Evolutionary conservation across 768 basidiomycete species (phyloP).

Genomic region (Termitomyces sp.): DNA sequence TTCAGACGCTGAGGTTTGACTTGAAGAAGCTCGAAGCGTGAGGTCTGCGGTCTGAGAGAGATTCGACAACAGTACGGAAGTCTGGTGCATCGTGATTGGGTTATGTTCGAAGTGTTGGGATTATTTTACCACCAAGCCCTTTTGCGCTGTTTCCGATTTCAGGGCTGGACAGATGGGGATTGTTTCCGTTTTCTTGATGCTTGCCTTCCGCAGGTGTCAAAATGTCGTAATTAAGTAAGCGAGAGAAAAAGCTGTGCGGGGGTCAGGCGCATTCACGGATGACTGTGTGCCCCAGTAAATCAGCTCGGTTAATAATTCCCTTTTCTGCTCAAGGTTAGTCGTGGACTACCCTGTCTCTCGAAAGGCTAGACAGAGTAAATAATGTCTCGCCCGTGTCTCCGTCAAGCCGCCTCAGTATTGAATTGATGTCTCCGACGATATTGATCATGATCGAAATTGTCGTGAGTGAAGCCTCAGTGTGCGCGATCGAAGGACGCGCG

Average conservation of each 20-base stretch:
- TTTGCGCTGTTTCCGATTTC: not conserved
- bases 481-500: not conserved
- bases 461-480: not conserved
- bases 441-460: constrained; percentile 1
- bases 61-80: not conserved
- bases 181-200: not conserved
- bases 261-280: not conserved
- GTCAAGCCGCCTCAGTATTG: not conserved
- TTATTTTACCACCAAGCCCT: too few species aligned
- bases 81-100: too few species aligned
- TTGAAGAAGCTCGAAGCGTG: not conserved
- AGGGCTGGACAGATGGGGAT: not conserved
- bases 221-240: not conserved
- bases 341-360: not conserved
- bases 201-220: not conserved
- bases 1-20: not conserved
- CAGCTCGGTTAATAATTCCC: not conserved
- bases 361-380: not conserved
- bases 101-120: too few species aligned
- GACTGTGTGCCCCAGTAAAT: not conserved
- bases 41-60: not conserved
- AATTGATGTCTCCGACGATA: not conserved
- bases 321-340: not conserved
- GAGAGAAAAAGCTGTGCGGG: not conserved
- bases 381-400: not conserved